Evolutionary conservation across 2,329 filamentous ascomycete species (phyloP), one percentile per base, ranked within the genome.

Genomic region (Cyphellophora europaea): DNA sequence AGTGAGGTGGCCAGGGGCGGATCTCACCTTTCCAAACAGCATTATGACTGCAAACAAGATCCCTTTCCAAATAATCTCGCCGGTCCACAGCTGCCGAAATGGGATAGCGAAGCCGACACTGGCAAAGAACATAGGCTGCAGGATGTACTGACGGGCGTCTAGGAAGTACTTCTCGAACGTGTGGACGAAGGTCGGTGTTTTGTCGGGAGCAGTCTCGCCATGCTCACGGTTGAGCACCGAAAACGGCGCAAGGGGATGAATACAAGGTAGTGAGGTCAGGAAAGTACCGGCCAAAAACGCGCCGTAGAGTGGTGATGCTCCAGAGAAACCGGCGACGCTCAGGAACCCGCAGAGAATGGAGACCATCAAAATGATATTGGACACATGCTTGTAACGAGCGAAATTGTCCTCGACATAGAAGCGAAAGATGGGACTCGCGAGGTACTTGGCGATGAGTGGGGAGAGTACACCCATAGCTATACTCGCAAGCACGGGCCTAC

Each of bases 31-130:
- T 3, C 59, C 67, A 2, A 82, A 34, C 1, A 67, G 50, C 82
- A 89, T 89, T 3, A 89, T 57, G 0, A 79, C 42, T 0, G 77
- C 67, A 48, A 87, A 89, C 1, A 86, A 66, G 0, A 86, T 42
- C 1, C 82, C 82, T 10, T 74, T 72, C 82, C 81, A 89, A 2
- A 86, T 57, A 0, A 82, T 65, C 0, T 58, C 49, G 0, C 72
- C 71, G 0, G 54, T 53, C 47, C 87, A 88, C 65, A 89, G 74
- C 4, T 72, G 58, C 0, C 69, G 72, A 18, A 88, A 78, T 0
- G 82, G 82, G 2, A 89, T 81, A 0, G 82, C 78, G 51, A 88
- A 87, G 0, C 82, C 82, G 23, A 89, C 79, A 0, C 31, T 33
- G 5, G 31, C 31, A 15, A 33, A 33, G 19, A 33, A 33, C 31